A percentile compares a stretch with the other conserved stretches of the same genome.
phyloP scores from a whole-genome alignment of 768 basidiomycete species.

The Boletus rex-veris region DNA sequence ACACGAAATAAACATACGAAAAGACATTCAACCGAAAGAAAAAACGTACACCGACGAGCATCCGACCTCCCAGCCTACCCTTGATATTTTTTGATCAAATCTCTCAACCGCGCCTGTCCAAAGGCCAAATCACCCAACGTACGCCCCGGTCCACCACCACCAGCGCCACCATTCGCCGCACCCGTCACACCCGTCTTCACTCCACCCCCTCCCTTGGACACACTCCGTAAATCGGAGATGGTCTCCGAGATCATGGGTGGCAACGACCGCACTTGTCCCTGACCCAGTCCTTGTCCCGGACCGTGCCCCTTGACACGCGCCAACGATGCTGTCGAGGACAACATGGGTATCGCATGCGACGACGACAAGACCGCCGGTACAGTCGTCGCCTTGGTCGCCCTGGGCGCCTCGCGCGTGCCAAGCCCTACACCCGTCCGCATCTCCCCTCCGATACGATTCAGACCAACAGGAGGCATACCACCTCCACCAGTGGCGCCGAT shows the following conservation, averaged over 20 bases:
- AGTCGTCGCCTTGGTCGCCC: conserved; percentile 57
- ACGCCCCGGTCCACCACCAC: conserved; percentile 7
- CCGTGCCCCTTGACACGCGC: conserved; percentile 42
- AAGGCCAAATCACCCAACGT: conserved; percentile 55
- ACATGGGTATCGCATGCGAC: conserved; percentile 66
- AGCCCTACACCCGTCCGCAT: conserved; percentile 2
- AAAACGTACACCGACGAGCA: not conserved
- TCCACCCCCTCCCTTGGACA: conserved; percentile 7
- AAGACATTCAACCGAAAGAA: too few species aligned
- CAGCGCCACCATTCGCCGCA: not conserved
- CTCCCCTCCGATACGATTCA: not conserved
- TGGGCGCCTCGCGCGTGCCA: conserved; percentile 22
- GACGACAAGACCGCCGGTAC: conserved; percentile 69
- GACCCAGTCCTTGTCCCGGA: conserved; percentile 13
- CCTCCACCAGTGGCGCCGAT: not conserved
- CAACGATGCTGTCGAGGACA: conserved; percentile 75
- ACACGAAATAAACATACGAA: not conserved
- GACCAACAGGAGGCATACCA: not conserved
- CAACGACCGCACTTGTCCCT: conserved; percentile 11
- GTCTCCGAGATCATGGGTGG: conserved; percentile 38
- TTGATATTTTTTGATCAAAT: conserved; percentile 83
- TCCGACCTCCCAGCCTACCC: conserved; percentile 17
- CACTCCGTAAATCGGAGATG: conserved; percentile 16
- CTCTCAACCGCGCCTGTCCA: conserved; percentile 72
- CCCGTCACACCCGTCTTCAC: not conserved